These are phyloP conservation scores for Hymenochaete sp. DNA, from an alignment of 1,284 basidiomycete genomes.

Conservation along the genomic window DNA sequence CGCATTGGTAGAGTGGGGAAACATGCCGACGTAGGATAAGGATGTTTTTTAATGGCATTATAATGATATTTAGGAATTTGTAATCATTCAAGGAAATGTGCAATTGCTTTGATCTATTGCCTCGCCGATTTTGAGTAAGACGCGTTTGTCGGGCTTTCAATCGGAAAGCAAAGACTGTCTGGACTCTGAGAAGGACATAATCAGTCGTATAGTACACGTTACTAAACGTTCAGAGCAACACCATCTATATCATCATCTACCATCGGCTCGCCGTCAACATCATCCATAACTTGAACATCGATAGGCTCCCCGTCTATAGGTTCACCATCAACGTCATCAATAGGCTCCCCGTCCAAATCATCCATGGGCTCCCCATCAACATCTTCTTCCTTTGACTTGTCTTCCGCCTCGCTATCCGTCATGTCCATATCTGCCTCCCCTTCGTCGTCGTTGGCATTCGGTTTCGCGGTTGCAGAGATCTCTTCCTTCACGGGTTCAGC, in stretches of 20 bases:
- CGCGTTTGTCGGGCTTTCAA: too few relatives aligned
- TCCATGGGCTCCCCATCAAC: slow-evolving; percentile 32
- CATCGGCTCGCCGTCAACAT: slow-evolving; percentile 46
- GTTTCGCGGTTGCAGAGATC: slow-evolving; percentile 21
- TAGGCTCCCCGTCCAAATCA: slow-evolving; percentile 33
- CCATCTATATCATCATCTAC: slow-evolving; percentile 39
- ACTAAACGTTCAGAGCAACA: too few relatives aligned
- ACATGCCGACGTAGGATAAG: slow-evolving; percentile 7
- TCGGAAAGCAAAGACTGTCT: too few relatives aligned
- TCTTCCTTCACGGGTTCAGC: slow-evolving; percentile 37
- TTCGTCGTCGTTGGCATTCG: slow-evolving; percentile 30
- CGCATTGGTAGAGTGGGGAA: slow-evolving; percentile 10
- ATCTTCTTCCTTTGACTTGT: slow-evolving; percentile 27
- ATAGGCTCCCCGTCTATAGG: slow-evolving; percentile 21
- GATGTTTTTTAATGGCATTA: too few relatives aligned
- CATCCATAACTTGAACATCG: background rate
- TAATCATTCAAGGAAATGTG: too few relatives aligned
- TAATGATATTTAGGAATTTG: too few relatives aligned
- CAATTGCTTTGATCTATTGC: too few relatives aligned
- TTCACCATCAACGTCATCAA: slow-evolving; percentile 31
- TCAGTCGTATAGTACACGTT: too few relatives aligned
- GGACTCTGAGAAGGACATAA: too few relatives aligned
- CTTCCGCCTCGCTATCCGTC: slow-evolving; percentile 36
- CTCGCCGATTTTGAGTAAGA: too few relatives aligned
- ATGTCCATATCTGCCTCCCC: slow-evolving; percentile 37